Percentiles rank a stretch among this genome's conserved stretches.
Conservation (phyloP, 2,329 filamentous ascomycete genomes). For the Cladosporium sp. region DNA sequence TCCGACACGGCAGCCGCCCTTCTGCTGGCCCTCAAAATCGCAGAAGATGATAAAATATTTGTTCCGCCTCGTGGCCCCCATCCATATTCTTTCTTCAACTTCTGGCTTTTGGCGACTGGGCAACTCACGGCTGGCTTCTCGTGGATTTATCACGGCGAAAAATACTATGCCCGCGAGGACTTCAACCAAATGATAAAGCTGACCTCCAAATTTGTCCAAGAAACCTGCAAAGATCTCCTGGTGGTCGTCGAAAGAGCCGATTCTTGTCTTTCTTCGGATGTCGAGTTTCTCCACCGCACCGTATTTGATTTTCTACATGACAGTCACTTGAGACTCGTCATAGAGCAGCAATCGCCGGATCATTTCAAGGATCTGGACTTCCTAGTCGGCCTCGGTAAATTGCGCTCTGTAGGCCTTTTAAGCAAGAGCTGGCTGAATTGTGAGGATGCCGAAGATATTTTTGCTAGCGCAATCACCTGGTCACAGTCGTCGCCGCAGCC, state of each 20-base stretch:
- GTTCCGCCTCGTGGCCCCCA: not conserved
- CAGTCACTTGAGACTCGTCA: too few relatives aligned
- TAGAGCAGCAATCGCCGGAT: not conserved
- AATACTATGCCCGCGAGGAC: too few relatives aligned
- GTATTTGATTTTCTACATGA: not conserved
- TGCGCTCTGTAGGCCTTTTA: constrained; percentile 6
- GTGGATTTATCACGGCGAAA: too few relatives aligned
- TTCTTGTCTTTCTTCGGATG: too few relatives aligned
- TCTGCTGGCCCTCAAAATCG: not conserved
- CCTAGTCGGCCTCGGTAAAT: not conserved
- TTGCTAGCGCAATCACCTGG: too few relatives aligned
- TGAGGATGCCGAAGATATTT: too few relatives aligned
- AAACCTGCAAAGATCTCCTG: constrained; percentile 5
- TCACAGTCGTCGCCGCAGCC: too few relatives aligned
- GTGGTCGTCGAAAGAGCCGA: not conserved
- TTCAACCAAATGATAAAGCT: not conserved
- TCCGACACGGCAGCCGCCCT: not conserved
- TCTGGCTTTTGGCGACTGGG: not conserved
- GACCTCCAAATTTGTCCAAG: not conserved
- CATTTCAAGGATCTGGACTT: not conserved
- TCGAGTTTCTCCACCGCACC: not conserved
- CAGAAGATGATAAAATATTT: not conserved
- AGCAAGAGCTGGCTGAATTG: too few relatives aligned
- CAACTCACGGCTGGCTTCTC: not conserved
- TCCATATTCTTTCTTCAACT: not conserved